Evolutionary conservation across 352 stramenopile genomes (phyloP), one percentile per base, ranked within the genome.

Genomic region (Achlya hypogyna): DNA sequence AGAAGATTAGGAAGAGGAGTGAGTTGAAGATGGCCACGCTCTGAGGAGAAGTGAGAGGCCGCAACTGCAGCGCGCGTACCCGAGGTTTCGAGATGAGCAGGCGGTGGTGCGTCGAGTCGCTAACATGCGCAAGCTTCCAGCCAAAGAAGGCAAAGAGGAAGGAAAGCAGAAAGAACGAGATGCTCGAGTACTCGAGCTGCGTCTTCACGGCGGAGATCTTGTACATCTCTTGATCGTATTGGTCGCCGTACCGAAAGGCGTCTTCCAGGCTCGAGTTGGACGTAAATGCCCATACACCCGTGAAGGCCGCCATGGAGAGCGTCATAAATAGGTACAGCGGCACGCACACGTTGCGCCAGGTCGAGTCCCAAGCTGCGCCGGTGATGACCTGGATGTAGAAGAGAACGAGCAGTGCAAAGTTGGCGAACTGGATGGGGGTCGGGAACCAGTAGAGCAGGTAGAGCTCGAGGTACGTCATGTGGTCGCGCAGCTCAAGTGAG

Each of bases 361-460:
- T 78, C 49, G 75, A 74, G 52, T 78, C 75, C 85, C 85, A 93
- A 58, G 82, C 75, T 52, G 81, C 78, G 25, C 83, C 85, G 34
- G 85, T 91, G 68, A 93, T 76, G 34, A 93, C 85, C 73, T 93
- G 85, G 45, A 93, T 91, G 77, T 93, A 93, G 68, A 93, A 93
- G 32, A 93, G 82, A 43, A 93, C 79, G 32, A 93, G 78, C 49
- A 93, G 77, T 69, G 85, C 91, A 63, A 93, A 93, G 71, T 91
- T 93, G 78, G 85, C 85, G 71, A 93, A 93, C 74, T 93, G 85
- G 72, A 93, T 88, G 32, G 85, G 83, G 49, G 83, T 93, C 2
- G 85, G 85, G 35, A 87, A 78, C 85, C 85, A 93, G 75, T 93
- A 93, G 47, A 93, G 77, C 67, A 93, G 69, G 62, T 93, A 93